Base-by-base conservation (phyloP, 805 yeast genomes). In the Ogataea wickerhamii region DNA sequence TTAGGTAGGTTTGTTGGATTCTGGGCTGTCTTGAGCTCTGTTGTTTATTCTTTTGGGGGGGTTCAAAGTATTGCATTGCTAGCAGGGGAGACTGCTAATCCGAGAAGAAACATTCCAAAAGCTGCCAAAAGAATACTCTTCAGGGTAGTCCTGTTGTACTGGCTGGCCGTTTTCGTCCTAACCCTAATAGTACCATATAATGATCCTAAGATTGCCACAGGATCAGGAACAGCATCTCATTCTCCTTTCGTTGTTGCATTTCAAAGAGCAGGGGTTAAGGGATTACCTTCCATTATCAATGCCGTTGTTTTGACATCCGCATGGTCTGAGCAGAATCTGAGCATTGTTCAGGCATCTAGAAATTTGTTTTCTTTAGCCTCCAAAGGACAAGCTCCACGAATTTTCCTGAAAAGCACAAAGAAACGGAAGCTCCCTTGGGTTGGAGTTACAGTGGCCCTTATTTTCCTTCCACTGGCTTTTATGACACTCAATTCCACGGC, bases 161-260 rank as follows among this genome's bases (percentile, higher is more conserved):
- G 51, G 30, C 16, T 36, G 7, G 45, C 53, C 10, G 43, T 57
- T 60, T 29, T 71, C 45, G 63, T 67, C 47, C 56, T 71, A 42
- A 73, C 75, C 36, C 65, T 70, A 67, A 63, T 70, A 50, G 76
- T 68, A 36, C 57, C 68, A 27, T 57, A 66, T 22, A 58, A 53
- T 19, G 69, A 68, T 48, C 59, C 58, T 32, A 49, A 57, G 34
- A 60, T 68, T 16, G 64, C 69, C 27, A 76, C 74, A 48, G 36
- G 53, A 13, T 45, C 63, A 8, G 76, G 77, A 42, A 87, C 87
- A 2, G 73, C 79, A 23, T 86, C 88, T 12, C 38, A 35, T 18
- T 81, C 89, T 6, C 94, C 94, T 24, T 84, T 81, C 51, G 87
- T 82, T 34, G 76, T 83, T 53, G 94, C 89, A 34, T 77, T 85